phyloP scores from a whole-genome alignment of 2,329 filamentous ascomycete species.

The Aspergillus pseudoterreus region DNA sequence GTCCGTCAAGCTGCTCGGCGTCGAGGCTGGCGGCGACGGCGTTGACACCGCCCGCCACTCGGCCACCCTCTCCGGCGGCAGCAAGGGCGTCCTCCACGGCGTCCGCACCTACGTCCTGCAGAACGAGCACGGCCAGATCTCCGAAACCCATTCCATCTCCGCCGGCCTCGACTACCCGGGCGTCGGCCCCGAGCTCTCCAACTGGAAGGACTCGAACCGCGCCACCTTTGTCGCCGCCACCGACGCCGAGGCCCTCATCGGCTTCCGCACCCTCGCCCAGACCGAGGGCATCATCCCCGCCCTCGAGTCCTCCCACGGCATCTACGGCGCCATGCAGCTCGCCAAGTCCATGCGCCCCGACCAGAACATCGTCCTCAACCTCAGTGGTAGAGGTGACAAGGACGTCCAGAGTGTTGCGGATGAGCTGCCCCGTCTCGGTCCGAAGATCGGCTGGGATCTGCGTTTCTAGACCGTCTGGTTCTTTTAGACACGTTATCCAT shows the following conservation, averaged over 20 bases:
- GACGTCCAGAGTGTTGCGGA: slow-evolving; percentile 98
- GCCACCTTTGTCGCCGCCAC: slow-evolving; percentile 89
- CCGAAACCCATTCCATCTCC: slow-evolving; percentile 92
- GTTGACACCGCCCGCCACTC: slow-evolving; percentile 80
- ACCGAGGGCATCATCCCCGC: slow-evolving; percentile 96
- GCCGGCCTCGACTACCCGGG: slow-evolving; percentile 96
- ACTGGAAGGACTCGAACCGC: slow-evolving; percentile 86
- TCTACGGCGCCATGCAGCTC: slow-evolving; percentile 83
- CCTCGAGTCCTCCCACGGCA: slow-evolving; percentile 86
- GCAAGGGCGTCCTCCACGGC: slow-evolving; percentile 90
- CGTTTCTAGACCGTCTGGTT: slow-evolving; percentile 41
- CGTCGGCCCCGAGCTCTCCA: slow-evolving; percentile 85
- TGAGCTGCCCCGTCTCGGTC: slow-evolving; percentile 81
- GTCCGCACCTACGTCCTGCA: slow-evolving; percentile 95
- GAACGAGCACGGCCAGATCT: slow-evolving; percentile 87
- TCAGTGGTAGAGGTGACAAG: slow-evolving; percentile 94
- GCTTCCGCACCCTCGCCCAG: slow-evolving; percentile 80
- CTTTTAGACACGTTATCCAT: neutral
- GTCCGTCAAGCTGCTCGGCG: slow-evolving; percentile 82
- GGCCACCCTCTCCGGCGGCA: slow-evolving; percentile 80
- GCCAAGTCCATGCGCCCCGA: slow-evolving; percentile 89
- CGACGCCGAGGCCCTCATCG: slow-evolving; percentile 82
- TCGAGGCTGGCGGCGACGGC: slow-evolving; percentile 93
- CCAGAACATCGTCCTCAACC: slow-evolving; percentile 87
- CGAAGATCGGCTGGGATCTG: slow-evolving; percentile 74